Base-by-base conservation (phyloP, 2,329 filamentous ascomycete species). In the Exophiala aquamarina region DNA sequence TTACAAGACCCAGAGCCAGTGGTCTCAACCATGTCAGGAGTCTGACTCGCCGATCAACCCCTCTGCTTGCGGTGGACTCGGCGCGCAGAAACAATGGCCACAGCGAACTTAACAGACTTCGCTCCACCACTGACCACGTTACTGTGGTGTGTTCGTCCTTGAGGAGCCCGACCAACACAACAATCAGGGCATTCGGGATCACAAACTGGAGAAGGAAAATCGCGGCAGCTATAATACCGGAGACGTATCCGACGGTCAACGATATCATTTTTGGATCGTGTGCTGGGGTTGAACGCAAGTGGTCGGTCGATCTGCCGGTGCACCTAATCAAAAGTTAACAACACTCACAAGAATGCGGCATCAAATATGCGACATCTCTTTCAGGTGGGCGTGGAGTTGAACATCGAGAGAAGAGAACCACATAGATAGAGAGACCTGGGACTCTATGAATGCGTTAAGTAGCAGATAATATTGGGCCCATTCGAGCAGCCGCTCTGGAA, bases 71-170 rank as follows among this genome's bases (percentile, higher is more conserved):
- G 1, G 64, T 57, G 10, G 65, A 63, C 52, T 75, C 72, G 2
- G 68, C 60, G 10, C 59, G 54, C 9, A 76, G 65, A 7, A 75
- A 51, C 2, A 57, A 44, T 8, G 72, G 70, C 72, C 73, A 75
- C 35, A 66, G 58, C 1, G 71, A 70, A 40, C 74, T 68, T 6
- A 74, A 54, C 3, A 62, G 49, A 48, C 61, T 58, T 35, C 55
- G 34, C 4, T 58, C 61, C 14, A 70, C 61, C 26, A 70, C 66
- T 17, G 66, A 70, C 68, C 68, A 70, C 39, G 69, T 71, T 9
- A 63, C 61, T 3, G 63, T 64, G 1, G 64, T 64, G 39, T 71
- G 66, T 9, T 61, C 60, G 28, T 72, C 64, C 8, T 56, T 57
- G 4, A 73, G 50, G 6, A 67, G 50, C 0, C 64, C 67, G 4